Base-by-base conservation (phyloP, 441 rosid species). In the Jatropha multifida region DNA sequence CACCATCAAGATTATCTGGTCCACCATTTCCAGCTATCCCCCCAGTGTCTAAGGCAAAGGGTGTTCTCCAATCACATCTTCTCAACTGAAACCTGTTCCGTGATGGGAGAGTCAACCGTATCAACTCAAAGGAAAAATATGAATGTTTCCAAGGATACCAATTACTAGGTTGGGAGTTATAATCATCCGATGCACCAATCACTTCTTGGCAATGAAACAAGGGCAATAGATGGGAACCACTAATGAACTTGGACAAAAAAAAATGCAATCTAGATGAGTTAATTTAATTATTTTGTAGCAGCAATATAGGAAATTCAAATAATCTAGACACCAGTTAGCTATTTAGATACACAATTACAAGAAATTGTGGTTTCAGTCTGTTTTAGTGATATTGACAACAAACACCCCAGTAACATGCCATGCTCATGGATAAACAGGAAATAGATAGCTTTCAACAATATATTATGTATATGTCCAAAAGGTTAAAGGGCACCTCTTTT, bases 21-120 rank as follows among this genome's bases (percentile, higher is more conserved):
- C 82, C 91, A 4, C 89, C 89, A 60, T 87, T 88, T 65, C 90
- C 94, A 20, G 92, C 81, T 76, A 85, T 68, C 42, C 97, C 92
- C 8, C 92, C 96, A 7, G 97, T 85, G 87, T 96, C 88, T 70
- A 94, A 86, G 44, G 98, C 92, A 79, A 94, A 85, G 72, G 88
- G 78, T 83, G 83, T 73, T 80, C 82, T 83, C 92, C 91, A 82
- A 54, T 77, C 81, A 56, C 27, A 69, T 83, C 88, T 85, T 81
- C 83, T 79, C 42, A 77, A 77, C 82, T 76, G 83, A 75, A 77
- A 79, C 74, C 97, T 93, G 76, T 37, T 75, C 32, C 0, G 71
- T 2, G 44, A 20, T 15, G 74, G 61, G 37, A 71, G 64, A 74
- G 67, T 52, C 67, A 65, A 71, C 42, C 65, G 42, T 48, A 65